A percentile compares a stretch with the other conserved stretches of the same genome.
phyloP scores from a whole-genome alignment of 176 grass and related monocot genomes.

The sorghum (Sorghum bicolor) region Sorghum_bicolor_NCBIv3 NC_012874.2:59260001-59260500 shows the following conservation, averaged over 20 bases:
- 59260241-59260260: background rate
- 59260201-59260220: slow-evolving; percentile 10
- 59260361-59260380: slow-evolving; percentile 20
- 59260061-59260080: too few relatives aligned
- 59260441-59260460: slow-evolving; percentile 8
- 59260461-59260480: slow-evolving; percentile 27
- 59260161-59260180: slow-evolving; percentile 29
- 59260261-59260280: background rate
- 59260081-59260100: too few relatives aligned
- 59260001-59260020: too few relatives aligned
- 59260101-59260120: background rate
- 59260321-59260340: background rate
- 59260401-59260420: slow-evolving; percentile 17
- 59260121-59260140: slow-evolving; percentile 19
- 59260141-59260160: slow-evolving; percentile 41
- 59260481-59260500: slow-evolving; percentile 60
- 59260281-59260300: slow-evolving; percentile 9
- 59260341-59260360: slow-evolving; percentile 3
- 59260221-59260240: background rate
- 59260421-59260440: background rate
- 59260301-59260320: slow-evolving; percentile 1
- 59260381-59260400: background rate
- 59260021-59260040: too few relatives aligned
- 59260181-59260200: background rate
- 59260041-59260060: too few relatives aligned